Conservation (phyloP, 2,329 filamentous ascomycete genomes). For the Colletotrichum lini region DNA sequence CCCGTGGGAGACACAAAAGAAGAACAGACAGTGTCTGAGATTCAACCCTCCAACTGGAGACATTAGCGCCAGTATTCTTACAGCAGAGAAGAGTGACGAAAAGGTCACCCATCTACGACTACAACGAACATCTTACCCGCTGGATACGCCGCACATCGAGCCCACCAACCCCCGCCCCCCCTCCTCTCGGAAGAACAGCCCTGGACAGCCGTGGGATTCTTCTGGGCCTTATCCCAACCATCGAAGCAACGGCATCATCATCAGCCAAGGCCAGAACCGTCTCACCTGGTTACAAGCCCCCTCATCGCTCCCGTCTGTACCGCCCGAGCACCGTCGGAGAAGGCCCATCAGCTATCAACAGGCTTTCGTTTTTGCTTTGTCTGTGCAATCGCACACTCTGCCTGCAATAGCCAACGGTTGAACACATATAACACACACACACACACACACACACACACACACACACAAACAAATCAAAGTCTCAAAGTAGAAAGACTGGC, state of each 20-base stretch:
- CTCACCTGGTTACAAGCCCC: constrained; percentile 36
- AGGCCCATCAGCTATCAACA: constrained; percentile 1
- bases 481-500: constrained; percentile 24
- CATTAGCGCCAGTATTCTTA: background rate
- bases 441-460: too few species aligned
- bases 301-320: constrained; percentile 28
- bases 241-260: constrained; percentile 23
- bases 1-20: background rate
- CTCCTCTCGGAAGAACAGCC: constrained; percentile 13
- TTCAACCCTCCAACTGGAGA: constrained; percentile 12
- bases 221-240: background rate
- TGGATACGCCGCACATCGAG: constrained; percentile 2
- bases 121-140: constrained; percentile 1
- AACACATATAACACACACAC: too few species aligned
- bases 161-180: background rate
- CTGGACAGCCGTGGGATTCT: constrained; percentile 16
- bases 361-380: constrained; percentile 1
- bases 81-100: background rate
- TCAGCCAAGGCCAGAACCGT: constrained; percentile 37
- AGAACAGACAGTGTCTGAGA: constrained; percentile 34
- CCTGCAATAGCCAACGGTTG: too few species aligned
- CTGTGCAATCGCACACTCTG: background rate
- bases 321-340: constrained; percentile 3
- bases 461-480: constrained; percentile 8
- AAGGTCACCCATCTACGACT: constrained; percentile 3